These are phyloP conservation scores for Colletotrichum paranaense DNA, from an alignment of 2,329 filamentous ascomycete species.

Conservation along the genomic window DNA sequence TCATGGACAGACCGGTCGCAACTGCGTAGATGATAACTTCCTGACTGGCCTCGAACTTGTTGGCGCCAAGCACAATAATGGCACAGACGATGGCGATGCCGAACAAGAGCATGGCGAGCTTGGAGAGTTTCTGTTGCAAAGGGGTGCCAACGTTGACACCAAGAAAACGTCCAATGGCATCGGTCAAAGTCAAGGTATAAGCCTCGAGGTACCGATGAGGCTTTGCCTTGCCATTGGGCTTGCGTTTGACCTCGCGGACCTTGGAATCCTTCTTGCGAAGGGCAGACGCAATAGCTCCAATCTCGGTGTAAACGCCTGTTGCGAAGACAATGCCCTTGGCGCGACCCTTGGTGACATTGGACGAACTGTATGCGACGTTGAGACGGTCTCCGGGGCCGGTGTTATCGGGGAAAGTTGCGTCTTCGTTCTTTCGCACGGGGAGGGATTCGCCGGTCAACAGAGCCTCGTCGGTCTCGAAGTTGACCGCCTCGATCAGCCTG, in stretches of 20 bases:
- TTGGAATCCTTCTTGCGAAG: conserved; percentile 63
- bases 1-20: conserved; percentile 60
- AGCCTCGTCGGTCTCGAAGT: conserved; percentile 64
- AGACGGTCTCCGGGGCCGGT: conserved; percentile 71
- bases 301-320: conserved; percentile 71
- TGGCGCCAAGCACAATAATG: conserved; percentile 75
- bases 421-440: conserved; percentile 64
- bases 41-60: conserved; percentile 62
- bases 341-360: conserved; percentile 71
- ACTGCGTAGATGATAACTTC: conserved; percentile 71
- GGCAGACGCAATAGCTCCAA: conserved; percentile 68
- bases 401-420: conserved; percentile 60
- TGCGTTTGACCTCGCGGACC: conserved; percentile 62
- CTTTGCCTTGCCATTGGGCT: conserved; percentile 62
- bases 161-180: conserved; percentile 71
- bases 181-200: conserved; percentile 61
- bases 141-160: conserved; percentile 78
- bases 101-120: conserved; percentile 75
- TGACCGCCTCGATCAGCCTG: conserved; percentile 61
- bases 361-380: conserved; percentile 72
- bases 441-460: conserved; percentile 73
- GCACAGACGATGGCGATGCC: conserved; percentile 75
- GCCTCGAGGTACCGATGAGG: conserved; percentile 63
- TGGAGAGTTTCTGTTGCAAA: conserved; percentile 75
- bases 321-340: conserved; percentile 70